Conservation (phyloP, 495 filamentous ascomycete genomes). For the Penicillium canariense region DNA sequence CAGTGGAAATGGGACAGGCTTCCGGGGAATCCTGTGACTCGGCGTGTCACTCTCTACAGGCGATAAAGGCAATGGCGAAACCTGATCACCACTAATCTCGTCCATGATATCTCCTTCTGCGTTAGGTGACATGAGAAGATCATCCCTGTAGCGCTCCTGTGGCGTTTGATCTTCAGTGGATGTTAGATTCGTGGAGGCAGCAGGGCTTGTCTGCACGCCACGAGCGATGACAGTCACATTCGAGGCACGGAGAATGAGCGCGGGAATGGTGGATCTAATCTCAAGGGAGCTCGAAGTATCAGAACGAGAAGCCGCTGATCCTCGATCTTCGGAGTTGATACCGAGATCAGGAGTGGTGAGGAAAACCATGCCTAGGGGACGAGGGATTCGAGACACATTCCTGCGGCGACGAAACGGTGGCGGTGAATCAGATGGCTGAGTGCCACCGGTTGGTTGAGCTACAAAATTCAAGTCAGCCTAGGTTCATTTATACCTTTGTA, state of each 20-base stretch:
- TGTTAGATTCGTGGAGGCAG: background rate
- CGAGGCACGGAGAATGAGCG: background rate
- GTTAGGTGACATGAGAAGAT: background rate
- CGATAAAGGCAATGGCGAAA: background rate
- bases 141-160: background rate
- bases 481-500: background rate
- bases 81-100: background rate
- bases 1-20: background rate
- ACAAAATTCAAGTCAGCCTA: background rate
- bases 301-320: background rate
- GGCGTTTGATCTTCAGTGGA: background rate
- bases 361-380: background rate
- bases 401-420: background rate
- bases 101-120: background rate
- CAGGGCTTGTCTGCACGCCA: background rate
- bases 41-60: no score
- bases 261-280: background rate
- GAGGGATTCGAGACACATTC: background rate
- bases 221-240: background rate
- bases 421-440: background rate
- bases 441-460: background rate
- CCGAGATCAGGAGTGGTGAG: background rate
- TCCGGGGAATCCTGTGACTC: background rate
- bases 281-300: background rate
- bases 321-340: background rate